Evolutionary conservation across 1,284 basidiomycete species (phyloP), one percentile per base, ranked within the genome.

Genomic region (Ceratorhiza oryzae-sativae): DNA sequence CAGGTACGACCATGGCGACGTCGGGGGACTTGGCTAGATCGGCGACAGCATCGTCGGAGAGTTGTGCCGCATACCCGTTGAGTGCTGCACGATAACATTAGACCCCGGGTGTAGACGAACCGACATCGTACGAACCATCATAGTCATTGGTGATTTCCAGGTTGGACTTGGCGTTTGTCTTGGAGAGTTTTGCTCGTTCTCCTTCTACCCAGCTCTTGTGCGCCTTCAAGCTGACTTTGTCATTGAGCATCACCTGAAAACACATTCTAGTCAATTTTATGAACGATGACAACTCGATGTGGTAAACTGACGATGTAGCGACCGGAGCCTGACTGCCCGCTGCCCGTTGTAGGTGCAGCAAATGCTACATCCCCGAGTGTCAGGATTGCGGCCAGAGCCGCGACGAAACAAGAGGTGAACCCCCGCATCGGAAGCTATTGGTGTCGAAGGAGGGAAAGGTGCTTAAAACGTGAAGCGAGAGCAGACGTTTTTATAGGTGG

Each of bases 1-100:
- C 71, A 27, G 65, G 59, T 23, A 72, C 73, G 20, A 74, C 71
- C 73, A 71, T 72, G 23, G 59, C 73, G 3, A 72, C 73, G 20
- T 72, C 61, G 23, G 39, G 42, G 10, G 39, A 51, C 32, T 56
- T 46, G 9, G 71, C 6, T 0, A 74, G 25, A 23, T 72, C 49
- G 5, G 71, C 39, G 9, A 74, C n/a, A 27, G 39, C 30, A 45
- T 74, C 61, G 30, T 67, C 71, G n/a, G 62, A 48, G 12, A 74
- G 20, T 15, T 72, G n/a, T 27, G 71, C 73, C 4, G 70, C 10
- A 23, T 74, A 74, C 9, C 70, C 73, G 49, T 71, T 71, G 42
- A 68, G 48, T 4, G 20, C 63, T 68, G 15, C 3, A 20, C 13
- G 13, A 6, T 5, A 20, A 63, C 2, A 2, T 34, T 34, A 34